Evolutionary conservation across 495 filamentous ascomycete species (phyloP).

Genomic region (Articulospora tetracladia): DNA sequence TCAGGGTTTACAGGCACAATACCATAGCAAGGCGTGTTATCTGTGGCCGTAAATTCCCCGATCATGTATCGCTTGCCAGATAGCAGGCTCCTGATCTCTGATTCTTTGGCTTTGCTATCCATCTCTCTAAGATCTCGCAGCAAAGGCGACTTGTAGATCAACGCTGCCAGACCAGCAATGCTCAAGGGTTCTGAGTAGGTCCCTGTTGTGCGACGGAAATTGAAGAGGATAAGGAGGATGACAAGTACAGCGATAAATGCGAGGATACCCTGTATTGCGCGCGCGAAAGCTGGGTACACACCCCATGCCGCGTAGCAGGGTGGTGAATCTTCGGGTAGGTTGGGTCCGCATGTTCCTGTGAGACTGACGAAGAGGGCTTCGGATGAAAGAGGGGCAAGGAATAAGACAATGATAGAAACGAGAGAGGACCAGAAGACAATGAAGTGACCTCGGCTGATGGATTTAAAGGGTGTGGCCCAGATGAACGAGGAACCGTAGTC

Average conservation of each 20-base stretch:
- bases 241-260: constrained; percentile 8
- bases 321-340: background rate
- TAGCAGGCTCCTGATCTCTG: background rate
- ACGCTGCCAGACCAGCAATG: constrained; percentile 3
- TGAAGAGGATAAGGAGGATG: background rate
- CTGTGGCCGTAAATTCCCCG: background rate
- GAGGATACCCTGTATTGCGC: constrained; percentile 7
- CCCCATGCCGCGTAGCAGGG: constrained; percentile 8
- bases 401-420: constrained; percentile 2
- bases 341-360: constrained; percentile 1
- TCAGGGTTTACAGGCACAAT: constrained; percentile 9
- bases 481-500: constrained; percentile 3
- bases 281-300: constrained; percentile 7
- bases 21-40: constrained; percentile 5
- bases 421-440: constrained; percentile 9
- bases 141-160: constrained; percentile 5
- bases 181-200: constrained; percentile 8
- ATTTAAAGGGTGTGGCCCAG: constrained; percentile 7
- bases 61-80: background rate
- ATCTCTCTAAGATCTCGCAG: background rate
- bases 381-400: constrained; percentile 10
- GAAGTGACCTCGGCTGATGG: constrained; percentile 5
- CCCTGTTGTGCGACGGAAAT: background rate
- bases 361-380: constrained; percentile 11
- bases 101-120: constrained; percentile 1